Conservation (phyloP, 805 yeast species). For the Starmerella bombi region DNA sequence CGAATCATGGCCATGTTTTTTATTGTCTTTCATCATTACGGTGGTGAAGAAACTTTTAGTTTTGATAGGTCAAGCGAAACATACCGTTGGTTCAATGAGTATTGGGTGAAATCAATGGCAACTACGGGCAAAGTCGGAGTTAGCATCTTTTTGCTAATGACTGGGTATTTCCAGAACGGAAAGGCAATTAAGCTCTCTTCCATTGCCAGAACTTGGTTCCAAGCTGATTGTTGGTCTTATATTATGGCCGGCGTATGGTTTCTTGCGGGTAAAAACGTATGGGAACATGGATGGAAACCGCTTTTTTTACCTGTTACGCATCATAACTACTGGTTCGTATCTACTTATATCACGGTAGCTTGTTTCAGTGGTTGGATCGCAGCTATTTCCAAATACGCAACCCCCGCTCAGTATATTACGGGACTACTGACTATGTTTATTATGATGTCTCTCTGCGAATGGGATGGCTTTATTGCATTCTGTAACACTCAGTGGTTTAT, state of each 20-base stretch:
- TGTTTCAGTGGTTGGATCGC: slow-evolving; percentile 9
- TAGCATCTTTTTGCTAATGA: slow-evolving; percentile 9
- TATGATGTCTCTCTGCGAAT: slow-evolving; percentile 2
- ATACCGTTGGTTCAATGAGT: slow-evolving; percentile 7
- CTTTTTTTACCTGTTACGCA: slow-evolving; percentile 3
- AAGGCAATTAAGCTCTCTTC: slow-evolving; percentile 4
- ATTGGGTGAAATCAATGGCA: slow-evolving; percentile 3
- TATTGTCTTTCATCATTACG: slow-evolving; percentile 12
- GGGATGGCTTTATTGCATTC: slow-evolving; percentile 4
- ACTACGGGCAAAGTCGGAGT: slow-evolving; percentile 14
- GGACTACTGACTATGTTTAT: slow-evolving; percentile 3
- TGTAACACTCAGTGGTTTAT: slow-evolving; percentile 10
- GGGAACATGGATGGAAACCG: background rate
- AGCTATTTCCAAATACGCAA: slow-evolving; percentile 1
- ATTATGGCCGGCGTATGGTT: background rate
- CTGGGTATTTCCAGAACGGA: slow-evolving; percentile 13
- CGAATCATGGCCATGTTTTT: slow-evolving; percentile 12
- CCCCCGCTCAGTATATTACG: slow-evolving; percentile 6
- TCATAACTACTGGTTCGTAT: slow-evolving; percentile 12
- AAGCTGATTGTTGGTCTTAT: slow-evolving; percentile 10
- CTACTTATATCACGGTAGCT: slow-evolving; percentile 6
- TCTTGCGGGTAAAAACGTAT: background rate
- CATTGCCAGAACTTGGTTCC: slow-evolving; percentile 12
- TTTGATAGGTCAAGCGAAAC: slow-evolving; percentile 1
- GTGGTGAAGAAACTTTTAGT: slow-evolving; percentile 5